Conservation (phyloP, 2,329 filamentous ascomycete species). For the Calonectria naviculata region DNA sequence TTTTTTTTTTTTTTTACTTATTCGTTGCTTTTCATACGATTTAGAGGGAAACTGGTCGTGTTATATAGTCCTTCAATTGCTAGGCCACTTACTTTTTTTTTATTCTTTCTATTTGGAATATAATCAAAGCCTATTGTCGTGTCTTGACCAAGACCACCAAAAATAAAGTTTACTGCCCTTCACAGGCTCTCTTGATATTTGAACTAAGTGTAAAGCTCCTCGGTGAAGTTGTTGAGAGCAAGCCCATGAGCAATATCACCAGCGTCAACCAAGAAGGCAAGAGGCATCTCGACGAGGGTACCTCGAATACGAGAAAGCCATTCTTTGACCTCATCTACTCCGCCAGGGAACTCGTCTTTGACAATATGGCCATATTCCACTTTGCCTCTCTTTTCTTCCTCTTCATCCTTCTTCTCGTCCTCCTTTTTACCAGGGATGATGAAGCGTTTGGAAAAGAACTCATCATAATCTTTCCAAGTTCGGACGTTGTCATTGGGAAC, state of each 20-base stretch:
- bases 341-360: constrained; percentile 79
- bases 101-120: too few relatives aligned
- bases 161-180: not conserved
- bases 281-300: constrained; percentile 88
- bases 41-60: too few relatives aligned
- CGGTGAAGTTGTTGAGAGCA: constrained; percentile 76
- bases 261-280: constrained; percentile 84
- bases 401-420: constrained; percentile 54
- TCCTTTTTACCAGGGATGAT: constrained; percentile 61
- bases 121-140: not conserved
- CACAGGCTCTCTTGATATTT: not conserved
- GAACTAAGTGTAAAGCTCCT: constrained; percentile 75
- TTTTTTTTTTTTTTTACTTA: not conserved
- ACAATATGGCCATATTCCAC: constrained; percentile 92
- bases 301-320: constrained; percentile 75
- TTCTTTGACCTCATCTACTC: constrained; percentile 79
- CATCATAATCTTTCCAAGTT: constrained; percentile 79
- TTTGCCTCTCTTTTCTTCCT: constrained; percentile 61
- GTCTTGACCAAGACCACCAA: not conserved
- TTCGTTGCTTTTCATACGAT: too few relatives aligned
- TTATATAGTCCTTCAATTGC: too few relatives aligned
- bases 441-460: constrained; percentile 77
- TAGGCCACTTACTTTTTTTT: too few relatives aligned
- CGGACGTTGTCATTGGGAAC: constrained; percentile 76
- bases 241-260: constrained; percentile 88